phyloP scores from a whole-genome alignment of 2,329 filamentous ascomycete species.

The Clarireedia monteithiana region DNA sequence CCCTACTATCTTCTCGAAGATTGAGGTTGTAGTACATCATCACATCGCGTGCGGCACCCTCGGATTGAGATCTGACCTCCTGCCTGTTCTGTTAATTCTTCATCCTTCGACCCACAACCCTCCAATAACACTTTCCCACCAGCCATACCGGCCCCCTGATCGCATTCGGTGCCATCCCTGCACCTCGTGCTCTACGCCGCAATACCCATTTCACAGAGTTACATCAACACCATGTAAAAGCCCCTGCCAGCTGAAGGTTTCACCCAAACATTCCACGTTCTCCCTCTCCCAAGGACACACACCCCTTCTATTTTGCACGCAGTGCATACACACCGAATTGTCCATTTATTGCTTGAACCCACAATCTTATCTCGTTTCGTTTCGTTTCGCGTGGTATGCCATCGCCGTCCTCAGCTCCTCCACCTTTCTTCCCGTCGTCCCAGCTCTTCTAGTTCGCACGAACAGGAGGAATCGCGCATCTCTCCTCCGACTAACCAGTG shows the following conservation, averaged over 20 bases:
- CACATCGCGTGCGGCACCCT: conserved; percentile 4
- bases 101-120: background rate
- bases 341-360: too few species aligned
- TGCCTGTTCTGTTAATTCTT: background rate
- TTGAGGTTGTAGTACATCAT: background rate
- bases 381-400: too few species aligned
- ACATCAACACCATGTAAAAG: background rate
- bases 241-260: conserved; percentile 2
- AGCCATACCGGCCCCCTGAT: background rate
- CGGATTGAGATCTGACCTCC: conserved; percentile 3
- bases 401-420: too few species aligned
- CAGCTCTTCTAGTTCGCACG: too few species aligned
- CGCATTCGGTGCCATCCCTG: background rate
- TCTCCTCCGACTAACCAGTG: too few species aligned
- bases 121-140: background rate
- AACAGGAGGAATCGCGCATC: too few species aligned
- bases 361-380: too few species aligned
- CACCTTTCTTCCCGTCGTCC: too few species aligned
- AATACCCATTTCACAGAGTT: background rate
- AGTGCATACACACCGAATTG: too few species aligned
- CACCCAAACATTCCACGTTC: conserved; percentile 2
- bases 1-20: background rate
- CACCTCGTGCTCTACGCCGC: conserved; percentile 6
- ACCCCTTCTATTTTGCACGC: background rate
- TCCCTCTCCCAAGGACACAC: background rate